These are phyloP conservation scores for Volvariella surrecta DNA, from an alignment of 1,284 basidiomycete species.

Conservation along the genomic window DNA sequence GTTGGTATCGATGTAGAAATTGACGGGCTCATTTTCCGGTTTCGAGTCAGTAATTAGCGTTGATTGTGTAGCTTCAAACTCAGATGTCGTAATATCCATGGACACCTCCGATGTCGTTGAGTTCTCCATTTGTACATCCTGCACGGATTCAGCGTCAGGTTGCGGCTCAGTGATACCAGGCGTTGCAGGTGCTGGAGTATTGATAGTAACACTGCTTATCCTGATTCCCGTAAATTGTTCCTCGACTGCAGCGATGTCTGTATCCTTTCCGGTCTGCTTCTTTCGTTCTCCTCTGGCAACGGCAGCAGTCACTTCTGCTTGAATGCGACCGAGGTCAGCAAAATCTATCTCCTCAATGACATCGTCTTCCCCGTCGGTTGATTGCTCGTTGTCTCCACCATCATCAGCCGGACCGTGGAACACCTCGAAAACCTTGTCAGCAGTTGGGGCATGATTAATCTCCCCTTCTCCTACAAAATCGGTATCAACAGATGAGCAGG, in stretches of 20 bases:
- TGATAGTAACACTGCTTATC: slow-evolving; percentile 7
- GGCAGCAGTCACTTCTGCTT: slow-evolving; percentile 23
- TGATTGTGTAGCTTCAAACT: neutral
- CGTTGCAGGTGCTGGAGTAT: too few relatives aligned
- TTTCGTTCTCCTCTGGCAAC: slow-evolving; percentile 20
- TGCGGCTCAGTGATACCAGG: slow-evolving; percentile 10
- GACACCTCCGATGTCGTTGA: neutral
- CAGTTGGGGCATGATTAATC: slow-evolving; percentile 53
- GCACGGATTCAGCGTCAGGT: slow-evolving; percentile 2
- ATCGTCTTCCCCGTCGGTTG: slow-evolving; percentile 28
- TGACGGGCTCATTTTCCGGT: slow-evolving; percentile 5
- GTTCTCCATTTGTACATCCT: neutral
- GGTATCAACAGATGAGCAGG: slow-evolving; percentile 2
- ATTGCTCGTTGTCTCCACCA: slow-evolving; percentile 18
- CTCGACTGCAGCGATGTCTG: slow-evolving; percentile 18
- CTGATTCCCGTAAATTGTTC: slow-evolving; percentile 35
- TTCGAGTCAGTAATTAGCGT: neutral
- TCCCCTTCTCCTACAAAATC: slow-evolving; percentile 32
- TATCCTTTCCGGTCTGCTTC: slow-evolving; percentile 11
- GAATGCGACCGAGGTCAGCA: slow-evolving; percentile 25
- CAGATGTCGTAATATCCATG: neutral
- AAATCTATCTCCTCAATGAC: slow-evolving; percentile 59
- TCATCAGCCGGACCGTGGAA: slow-evolving; percentile 34
- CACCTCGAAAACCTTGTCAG: slow-evolving; percentile 48
- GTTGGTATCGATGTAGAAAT: slow-evolving; percentile 34